A percentile compares a stretch with the other conserved stretches of the same genome.
Evolutionary conservation across 768 basidiomycete genomes (phyloP).

Genomic region (Agrocybe praecox): DNA sequence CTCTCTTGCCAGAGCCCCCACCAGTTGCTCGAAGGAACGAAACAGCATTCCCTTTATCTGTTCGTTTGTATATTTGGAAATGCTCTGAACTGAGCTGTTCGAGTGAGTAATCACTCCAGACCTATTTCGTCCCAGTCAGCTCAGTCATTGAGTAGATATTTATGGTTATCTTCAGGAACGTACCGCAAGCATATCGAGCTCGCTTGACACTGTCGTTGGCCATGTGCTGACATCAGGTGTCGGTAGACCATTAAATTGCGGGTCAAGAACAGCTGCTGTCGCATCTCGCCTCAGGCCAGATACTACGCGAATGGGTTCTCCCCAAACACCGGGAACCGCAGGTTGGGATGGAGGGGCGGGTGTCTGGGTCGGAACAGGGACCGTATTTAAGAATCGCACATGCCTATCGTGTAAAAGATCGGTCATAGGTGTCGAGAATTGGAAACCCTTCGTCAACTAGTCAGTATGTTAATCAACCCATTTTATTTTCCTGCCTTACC

Average conservation of each 20-base stretch:
- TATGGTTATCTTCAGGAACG: background rate
- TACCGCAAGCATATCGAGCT: conserved; percentile 31
- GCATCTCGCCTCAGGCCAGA: conserved; percentile 40
- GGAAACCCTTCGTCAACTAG: conserved; percentile 24
- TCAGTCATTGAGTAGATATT: background rate
- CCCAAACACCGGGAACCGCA: conserved; percentile 30
- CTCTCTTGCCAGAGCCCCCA: conserved; percentile 35
- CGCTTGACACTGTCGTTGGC: conserved; percentile 34
- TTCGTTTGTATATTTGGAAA: conserved; percentile 33
- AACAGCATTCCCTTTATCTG: conserved; percentile 31
- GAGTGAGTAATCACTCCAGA: conserved; percentile 36
- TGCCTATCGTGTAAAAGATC: conserved; percentile 38
- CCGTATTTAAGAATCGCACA: conserved; percentile 31
- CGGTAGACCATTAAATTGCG: conserved; percentile 36
- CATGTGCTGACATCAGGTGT: conserved; percentile 36
- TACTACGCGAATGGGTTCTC: conserved; percentile 36
- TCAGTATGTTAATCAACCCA: background rate
- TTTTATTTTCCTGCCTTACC: conserved; percentile 14
- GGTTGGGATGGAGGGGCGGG: background rate
- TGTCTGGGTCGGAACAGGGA: conserved; percentile 3
- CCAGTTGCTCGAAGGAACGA: conserved; percentile 13
- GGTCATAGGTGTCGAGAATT: conserved; percentile 33
- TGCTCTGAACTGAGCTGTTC: conserved; percentile 33
- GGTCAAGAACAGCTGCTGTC: conserved; percentile 34
- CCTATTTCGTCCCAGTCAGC: conserved; percentile 2